Evolutionary conservation across 2,329 filamentous ascomycete genomes (phyloP), one percentile per base, ranked within the genome.

Genomic region (Moelleriella libera): DNA sequence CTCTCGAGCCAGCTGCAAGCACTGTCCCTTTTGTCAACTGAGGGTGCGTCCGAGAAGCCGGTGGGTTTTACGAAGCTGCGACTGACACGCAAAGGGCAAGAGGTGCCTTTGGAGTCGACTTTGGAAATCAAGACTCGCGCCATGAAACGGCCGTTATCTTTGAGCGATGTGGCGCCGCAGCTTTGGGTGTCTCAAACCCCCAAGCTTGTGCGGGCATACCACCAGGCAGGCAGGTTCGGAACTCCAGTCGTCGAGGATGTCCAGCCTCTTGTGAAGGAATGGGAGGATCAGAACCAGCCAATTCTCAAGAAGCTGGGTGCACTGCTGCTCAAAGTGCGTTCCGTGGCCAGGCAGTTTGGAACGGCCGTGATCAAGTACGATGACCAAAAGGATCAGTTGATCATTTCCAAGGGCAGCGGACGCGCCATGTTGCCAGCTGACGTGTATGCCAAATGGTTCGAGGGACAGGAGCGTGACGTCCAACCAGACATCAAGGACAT

Each of bases 171-270:
- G 32, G 59, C 59, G 29, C 50, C 66, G 2, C 68, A 71, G 55
- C 60, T 72, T 29, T 73, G 68, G 68, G 51, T 62, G 12, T 71
- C 66, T 5, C 68, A 72, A 55, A 72, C 69, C 1, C 63, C 65
- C 1, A 68, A 67, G 41, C 65, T 72, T 34, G 66, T 72, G n/a
- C 61, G 64, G 31, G 68, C 67, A 1, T 68, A 69, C 50, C 66
- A 72, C 50, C 43, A 52, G 4, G 48, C 49, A 2, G 68, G 68
- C 34, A 14, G 47, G 1, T 72, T 72, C 50, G 12, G 48, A 7
- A 32, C 41, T 12, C 57, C 61, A 40, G 34, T 52, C 46, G 64
- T 68, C 2, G 58, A 69, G 55, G 57, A 69, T 51, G 57, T 70
- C 10, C 44, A 52, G 4, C 32, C 21, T 21, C 49, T 59, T 5